Percentiles rank a stretch among this genome's conserved stretches.
Evolutionary conservation across 176 grass and related monocot species (phyloP).

Genomic region (Eragrostis nindensis): DNA sequence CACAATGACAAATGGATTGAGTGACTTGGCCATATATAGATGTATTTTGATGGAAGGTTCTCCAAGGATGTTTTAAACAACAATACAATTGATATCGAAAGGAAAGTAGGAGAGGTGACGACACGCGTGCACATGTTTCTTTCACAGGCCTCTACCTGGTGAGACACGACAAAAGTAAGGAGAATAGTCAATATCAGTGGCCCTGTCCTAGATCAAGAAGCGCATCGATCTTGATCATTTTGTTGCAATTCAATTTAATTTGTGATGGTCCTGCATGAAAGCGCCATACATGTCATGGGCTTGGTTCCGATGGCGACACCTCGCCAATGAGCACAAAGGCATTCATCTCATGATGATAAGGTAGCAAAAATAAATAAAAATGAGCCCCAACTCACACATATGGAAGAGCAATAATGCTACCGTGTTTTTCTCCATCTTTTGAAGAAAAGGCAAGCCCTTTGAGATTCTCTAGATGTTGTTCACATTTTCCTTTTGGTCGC

Average conservation of each 20-base stretch:
- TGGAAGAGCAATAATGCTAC: background rate
- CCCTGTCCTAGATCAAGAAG: background rate
- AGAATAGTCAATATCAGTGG: background rate
- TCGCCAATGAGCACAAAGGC: background rate
- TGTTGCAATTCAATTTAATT: constrained; percentile 1
- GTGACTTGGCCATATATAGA: no score
- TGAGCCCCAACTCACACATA: background rate
- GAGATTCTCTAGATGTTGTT: background rate
- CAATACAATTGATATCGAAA: background rate
- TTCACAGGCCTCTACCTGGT: background rate
- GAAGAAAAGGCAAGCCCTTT: background rate
- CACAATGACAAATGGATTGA: no score
- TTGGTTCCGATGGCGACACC: no score
- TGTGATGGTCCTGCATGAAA: constrained; percentile 24
- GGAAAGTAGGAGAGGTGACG: background rate
- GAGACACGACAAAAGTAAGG: background rate
- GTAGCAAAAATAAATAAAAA: background rate
- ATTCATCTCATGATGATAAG: background rate
- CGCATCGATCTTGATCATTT: constrained; percentile 3
- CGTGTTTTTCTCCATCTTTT: background rate
- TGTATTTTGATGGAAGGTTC: no score
- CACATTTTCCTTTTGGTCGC: background rate
- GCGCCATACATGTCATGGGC: no score
- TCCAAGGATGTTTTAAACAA: background rate
- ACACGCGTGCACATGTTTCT: background rate